phyloP scores from a whole-genome alignment of 163 green algal species.

The Chloromonas sp. region DNA sequence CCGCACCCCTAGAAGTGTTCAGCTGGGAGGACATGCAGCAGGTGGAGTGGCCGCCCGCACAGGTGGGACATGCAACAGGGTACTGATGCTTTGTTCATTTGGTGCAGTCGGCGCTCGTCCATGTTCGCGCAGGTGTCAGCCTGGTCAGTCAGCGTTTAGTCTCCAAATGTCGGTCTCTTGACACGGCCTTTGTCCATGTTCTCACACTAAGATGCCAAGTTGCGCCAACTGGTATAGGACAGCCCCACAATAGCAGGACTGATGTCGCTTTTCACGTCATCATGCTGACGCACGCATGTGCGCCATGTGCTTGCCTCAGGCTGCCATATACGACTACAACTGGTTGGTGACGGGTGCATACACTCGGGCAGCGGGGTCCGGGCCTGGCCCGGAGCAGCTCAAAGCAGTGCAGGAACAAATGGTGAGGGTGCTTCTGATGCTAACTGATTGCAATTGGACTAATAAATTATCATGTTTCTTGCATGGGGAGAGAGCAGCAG shows the following conservation, averaged over 20 bases:
- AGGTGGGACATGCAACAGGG: slow-evolving; percentile 3
- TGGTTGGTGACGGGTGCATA: slow-evolving; percentile 35
- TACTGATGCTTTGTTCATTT: neutral
- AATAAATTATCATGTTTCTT: too few relatives aligned
- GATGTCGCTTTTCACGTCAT: too few relatives aligned
- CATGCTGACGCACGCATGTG: neutral
- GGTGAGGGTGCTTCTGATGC: neutral
- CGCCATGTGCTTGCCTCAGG: neutral
- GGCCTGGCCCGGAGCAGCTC: neutral
- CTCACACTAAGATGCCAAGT: neutral
- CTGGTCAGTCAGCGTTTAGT: too few relatives aligned
- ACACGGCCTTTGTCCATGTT: neutral
- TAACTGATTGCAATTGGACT: too few relatives aligned
- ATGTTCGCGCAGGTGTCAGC: too few relatives aligned
- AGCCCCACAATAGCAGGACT: too few relatives aligned
- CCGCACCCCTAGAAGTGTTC: slow-evolving; percentile 44
- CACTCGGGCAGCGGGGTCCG: neutral
- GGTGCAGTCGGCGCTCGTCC: too few relatives aligned
- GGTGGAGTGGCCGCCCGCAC: slow-evolving; percentile 43
- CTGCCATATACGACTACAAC: slow-evolving; percentile 34
- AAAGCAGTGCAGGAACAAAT: neutral
- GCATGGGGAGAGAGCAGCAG: too few relatives aligned
- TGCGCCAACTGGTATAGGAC: neutral
- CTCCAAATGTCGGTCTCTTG: neutral
- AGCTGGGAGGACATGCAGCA: slow-evolving; percentile 43